phyloP scores from a whole-genome alignment of 768 basidiomycete species.

The Pulveroboletus sp. region DNA sequence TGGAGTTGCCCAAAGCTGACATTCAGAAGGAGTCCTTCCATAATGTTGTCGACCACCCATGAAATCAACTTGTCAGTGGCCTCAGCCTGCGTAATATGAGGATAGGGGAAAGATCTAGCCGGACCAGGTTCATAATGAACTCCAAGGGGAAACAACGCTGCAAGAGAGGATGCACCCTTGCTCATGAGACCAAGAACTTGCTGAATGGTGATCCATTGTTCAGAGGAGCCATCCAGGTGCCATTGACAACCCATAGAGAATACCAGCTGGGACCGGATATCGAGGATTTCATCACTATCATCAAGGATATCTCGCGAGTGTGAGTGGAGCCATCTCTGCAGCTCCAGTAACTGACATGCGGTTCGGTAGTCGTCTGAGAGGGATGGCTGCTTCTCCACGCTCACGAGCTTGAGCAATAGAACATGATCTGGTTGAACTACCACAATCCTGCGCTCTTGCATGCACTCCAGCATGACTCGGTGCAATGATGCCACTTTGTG shows the following conservation, averaged over 20 bases:
- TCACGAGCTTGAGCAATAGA: slow-evolving; percentile 46
- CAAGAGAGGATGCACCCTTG: slow-evolving; percentile 1
- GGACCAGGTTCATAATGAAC: not conserved
- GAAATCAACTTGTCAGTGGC: too few species aligned
- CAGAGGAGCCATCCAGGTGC: slow-evolving; percentile 26
- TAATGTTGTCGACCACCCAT: too few species aligned
- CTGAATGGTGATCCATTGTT: slow-evolving; percentile 31
- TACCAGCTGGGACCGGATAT: too few species aligned
- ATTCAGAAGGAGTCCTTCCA: slow-evolving; percentile 13
- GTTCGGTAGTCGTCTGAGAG: not conserved
- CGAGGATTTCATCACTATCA: slow-evolving; percentile 27
- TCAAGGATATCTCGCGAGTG: slow-evolving; percentile 20
- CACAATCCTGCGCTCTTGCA: slow-evolving; percentile 36
- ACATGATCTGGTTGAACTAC: slow-evolving; percentile 51
- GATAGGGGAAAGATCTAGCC: slow-evolving; percentile 16
- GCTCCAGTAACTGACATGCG: slow-evolving; percentile 18
- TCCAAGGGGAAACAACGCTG: not conserved
- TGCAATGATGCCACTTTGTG: slow-evolving; percentile 12
- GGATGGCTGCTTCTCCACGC: slow-evolving; percentile 32
- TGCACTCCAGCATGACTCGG: slow-evolving; percentile 35
- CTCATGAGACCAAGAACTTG: slow-evolving; percentile 23
- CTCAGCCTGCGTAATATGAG: too few species aligned
- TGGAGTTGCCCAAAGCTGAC: slow-evolving; percentile 17
- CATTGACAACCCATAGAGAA: slow-evolving; percentile 29
- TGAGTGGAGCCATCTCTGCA: slow-evolving; percentile 18